Conservation (phyloP, 352 stramenopile genomes). For the Ophiocytium majus region DNA sequence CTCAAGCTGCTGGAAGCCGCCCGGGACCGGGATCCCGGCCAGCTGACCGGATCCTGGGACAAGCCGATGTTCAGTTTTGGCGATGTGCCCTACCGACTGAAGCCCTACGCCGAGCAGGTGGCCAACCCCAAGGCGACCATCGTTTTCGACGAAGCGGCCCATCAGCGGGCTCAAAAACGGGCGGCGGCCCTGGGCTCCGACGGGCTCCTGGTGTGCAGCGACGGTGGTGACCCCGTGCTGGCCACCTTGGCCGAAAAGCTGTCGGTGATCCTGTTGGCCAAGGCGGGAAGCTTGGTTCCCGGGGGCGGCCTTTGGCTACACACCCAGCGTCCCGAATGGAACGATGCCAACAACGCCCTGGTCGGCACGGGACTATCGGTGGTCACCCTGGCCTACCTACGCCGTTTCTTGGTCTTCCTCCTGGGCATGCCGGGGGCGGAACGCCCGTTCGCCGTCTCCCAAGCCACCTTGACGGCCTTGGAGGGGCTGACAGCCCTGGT, state of each 20-base stretch:
- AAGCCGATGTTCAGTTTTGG: not conserved
- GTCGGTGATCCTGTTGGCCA: not conserved
- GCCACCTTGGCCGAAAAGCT: not conserved
- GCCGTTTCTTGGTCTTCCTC: not conserved
- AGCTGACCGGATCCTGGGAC: not conserved
- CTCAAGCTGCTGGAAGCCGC: conserved; percentile 1
- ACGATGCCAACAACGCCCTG: not conserved
- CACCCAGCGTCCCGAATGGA: conserved; percentile 15
- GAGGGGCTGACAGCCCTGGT: too few species aligned
- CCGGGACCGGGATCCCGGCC: not conserved
- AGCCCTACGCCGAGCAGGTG: not conserved
- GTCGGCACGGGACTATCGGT: not conserved
- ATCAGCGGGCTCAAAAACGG: not conserved
- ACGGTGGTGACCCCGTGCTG: too few species aligned
- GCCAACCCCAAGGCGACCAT: not conserved
- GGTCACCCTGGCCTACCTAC: not conserved
- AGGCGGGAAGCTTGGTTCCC: not conserved
- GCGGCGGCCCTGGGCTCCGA: not conserved
- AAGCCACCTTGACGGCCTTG: not conserved
- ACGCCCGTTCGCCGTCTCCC: not conserved
- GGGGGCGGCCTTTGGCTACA: not conserved
- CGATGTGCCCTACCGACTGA: not conserved
- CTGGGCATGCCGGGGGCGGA: too few species aligned
- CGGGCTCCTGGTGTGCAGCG: not conserved
- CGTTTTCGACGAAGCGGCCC: not conserved